Percentiles rank a stretch among this genome's conserved stretches.
Evolutionary conservation across 169 alveolate genomes (phyloP).

Genomic region (Eimeria maxima): DNA sequence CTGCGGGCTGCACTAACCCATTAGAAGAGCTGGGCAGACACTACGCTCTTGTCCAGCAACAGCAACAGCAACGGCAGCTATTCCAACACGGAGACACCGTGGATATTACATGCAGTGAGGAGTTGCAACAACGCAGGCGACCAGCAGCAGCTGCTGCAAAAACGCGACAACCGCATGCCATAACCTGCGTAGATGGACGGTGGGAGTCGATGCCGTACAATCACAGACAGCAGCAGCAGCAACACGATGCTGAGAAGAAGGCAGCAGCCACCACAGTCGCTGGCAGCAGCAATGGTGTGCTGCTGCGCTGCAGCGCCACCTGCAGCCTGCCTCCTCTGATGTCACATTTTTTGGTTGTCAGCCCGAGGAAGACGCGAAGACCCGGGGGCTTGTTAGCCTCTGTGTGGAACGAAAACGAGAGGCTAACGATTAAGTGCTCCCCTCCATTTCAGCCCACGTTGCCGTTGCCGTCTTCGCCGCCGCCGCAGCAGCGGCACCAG

Average conservation of each 20-base stretch:
- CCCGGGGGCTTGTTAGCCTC: neutral
- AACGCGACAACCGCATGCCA: neutral
- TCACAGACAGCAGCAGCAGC: conserved; percentile 22
- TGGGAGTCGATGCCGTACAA: conserved; percentile 35
- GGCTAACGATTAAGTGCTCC: conserved; percentile 9
- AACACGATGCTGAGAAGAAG: neutral
- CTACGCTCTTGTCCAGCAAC: neutral
- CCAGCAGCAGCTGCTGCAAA: conserved; percentile 38
- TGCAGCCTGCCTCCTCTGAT: conserved; percentile 57
- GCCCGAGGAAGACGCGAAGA: neutral
- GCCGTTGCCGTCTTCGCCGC: neutral
- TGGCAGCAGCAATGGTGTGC: conserved; percentile 59
- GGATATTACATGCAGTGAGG: conserved; percentile 35
- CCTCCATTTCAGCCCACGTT: neutral
- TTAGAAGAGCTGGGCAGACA: conserved; percentile 34
- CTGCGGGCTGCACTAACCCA: conserved; percentile 59
- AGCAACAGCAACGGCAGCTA: neutral
- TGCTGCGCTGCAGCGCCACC: conserved; percentile 69
- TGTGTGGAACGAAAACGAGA: conserved; percentile 14
- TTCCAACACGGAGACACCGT: conserved; percentile 45
- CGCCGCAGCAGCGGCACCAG: conserved; percentile 21
- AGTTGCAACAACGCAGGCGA: neutral
- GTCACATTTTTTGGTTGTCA: neutral
- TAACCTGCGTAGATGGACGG: conserved; percentile 62
- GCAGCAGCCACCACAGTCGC: neutral